Evolutionary conservation across 2,329 filamentous ascomycete genomes (phyloP).

Genomic region (Fusarium armeniacum): DNA sequence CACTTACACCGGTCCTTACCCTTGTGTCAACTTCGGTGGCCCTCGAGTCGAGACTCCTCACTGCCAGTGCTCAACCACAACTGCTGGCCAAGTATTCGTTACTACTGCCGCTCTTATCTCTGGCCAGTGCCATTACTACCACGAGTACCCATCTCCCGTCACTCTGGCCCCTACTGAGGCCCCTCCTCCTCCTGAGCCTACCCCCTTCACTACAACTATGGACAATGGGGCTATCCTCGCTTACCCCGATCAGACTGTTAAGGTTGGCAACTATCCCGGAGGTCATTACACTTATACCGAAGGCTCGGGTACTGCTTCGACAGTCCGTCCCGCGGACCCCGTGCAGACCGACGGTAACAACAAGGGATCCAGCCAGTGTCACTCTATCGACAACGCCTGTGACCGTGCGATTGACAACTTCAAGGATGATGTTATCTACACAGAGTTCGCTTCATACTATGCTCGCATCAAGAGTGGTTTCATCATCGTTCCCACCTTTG

Average conservation of each 20-base stretch:
- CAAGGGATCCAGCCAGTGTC: slow-evolving; percentile 20
- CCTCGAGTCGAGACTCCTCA: slow-evolving; percentile 31
- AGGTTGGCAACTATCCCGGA: neutral
- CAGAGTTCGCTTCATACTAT: slow-evolving; percentile 5
- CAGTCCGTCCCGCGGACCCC: neutral
- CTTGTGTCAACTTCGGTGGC: slow-evolving; percentile 34
- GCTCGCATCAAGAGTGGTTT: slow-evolving; percentile 5
- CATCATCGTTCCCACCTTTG: neutral
- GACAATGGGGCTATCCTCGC: slow-evolving; percentile 1
- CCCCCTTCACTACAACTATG: slow-evolving; percentile 3
- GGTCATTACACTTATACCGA: slow-evolving; percentile 4
- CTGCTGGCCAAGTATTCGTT: slow-evolving; percentile 23
- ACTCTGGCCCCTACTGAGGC: neutral
- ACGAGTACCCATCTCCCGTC: slow-evolving; percentile 25
- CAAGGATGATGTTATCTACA: slow-evolving; percentile 15
- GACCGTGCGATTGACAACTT: slow-evolving; percentile 14
- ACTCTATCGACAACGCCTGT: slow-evolving; percentile 19
- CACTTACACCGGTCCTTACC: slow-evolving; percentile 15
- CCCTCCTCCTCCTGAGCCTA: neutral
- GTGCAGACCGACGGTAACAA: slow-evolving; percentile 7
- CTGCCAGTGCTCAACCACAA: slow-evolving; percentile 34
- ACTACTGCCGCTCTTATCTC: slow-evolving; percentile 31
- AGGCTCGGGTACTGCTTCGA: slow-evolving; percentile 1
- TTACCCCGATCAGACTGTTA: neutral
- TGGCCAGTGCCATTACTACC: slow-evolving; percentile 20